Base-by-base conservation (phyloP, 805 yeast genomes). In the Yamadazyma paraphyllophila region DNA sequence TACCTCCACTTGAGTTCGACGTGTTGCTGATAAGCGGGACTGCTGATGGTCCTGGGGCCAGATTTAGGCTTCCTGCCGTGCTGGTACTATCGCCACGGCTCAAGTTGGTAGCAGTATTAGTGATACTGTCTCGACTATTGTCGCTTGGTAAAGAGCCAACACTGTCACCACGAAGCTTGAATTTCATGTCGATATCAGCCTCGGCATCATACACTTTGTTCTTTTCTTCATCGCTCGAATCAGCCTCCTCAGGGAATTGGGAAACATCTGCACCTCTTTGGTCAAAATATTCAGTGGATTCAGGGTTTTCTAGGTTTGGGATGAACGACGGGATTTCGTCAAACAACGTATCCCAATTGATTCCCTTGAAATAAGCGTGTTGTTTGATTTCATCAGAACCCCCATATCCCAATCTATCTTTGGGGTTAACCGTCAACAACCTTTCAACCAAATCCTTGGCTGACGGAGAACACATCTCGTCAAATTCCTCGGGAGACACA, bases 231-330 rank as follows among this genome's bases (percentile, higher is more conserved):
- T 60, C 63, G 29, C 61, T 66, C 12, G 67, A 70, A 36, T 60
- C 69, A 15, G 30, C 78, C 35, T 71, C 76, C 38, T 65, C 58
- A 0, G 85, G 83, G 46, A 87, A 85, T 44, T 77, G 79, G 4
- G 78, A 73, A 57, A 87, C 66, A 9, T 76, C 81, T 0, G 97
- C 98, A 3, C 99, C 99, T 56, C 99, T 78, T 4, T 76, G 54
- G 56, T 94, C 99, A 64, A 92, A 94, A 59, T 94, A 92, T 43
- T 89, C 96, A 0, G 97, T 91, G 39, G 83, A 82, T 56, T 87
- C 95, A 0, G 97, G 96, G 55, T 88, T 77, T 6, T 82, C 88
- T 7, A 79, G 68, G 10, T 69, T 68, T 0, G 99, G 99, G 7
- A 90, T 82, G 66, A 94, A 94, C 0, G 96, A 80, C 0, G 94